Evolutionary conservation across 169 alveolate species (phyloP).

Genomic region (Eimeria mitis): DNA sequence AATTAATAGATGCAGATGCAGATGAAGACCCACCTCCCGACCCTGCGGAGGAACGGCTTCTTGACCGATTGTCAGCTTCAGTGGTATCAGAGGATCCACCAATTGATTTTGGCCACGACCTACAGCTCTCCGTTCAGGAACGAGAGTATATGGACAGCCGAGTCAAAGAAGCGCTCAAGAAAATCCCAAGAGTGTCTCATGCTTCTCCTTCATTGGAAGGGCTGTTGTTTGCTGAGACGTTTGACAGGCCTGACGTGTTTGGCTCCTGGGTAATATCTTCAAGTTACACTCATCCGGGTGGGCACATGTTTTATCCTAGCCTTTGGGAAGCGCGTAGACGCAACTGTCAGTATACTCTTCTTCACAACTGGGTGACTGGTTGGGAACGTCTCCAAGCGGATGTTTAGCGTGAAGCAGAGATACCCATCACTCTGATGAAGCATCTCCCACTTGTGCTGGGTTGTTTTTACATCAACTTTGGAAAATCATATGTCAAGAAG

Average conservation of each 20-base stretch:
- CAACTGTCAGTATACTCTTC: background rate
- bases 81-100: constrained; percentile 1
- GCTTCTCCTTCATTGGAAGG: constrained; percentile 13
- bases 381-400: background rate
- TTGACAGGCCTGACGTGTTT: constrained; percentile 32
- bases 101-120: constrained; percentile 35
- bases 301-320: background rate
- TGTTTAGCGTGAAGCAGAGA: background rate
- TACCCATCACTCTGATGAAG: background rate
- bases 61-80: constrained; percentile 8
- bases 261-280: background rate
- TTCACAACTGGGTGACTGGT: too few relatives aligned
- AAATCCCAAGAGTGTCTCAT: background rate
- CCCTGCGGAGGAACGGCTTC: constrained; percentile 34
- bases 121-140: constrained; percentile 17
- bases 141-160: constrained; percentile 6
- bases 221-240: constrained; percentile 41
- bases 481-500: too few relatives aligned
- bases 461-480: background rate
- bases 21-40: constrained; percentile 65
- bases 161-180: background rate
- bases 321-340: background rate
- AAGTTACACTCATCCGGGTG: constrained; percentile 41
- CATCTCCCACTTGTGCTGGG: background rate
- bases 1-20: background rate